phyloP scores from a whole-genome alignment of 352 stramenopile species.

The Globisporangium ultimum region DNA sequence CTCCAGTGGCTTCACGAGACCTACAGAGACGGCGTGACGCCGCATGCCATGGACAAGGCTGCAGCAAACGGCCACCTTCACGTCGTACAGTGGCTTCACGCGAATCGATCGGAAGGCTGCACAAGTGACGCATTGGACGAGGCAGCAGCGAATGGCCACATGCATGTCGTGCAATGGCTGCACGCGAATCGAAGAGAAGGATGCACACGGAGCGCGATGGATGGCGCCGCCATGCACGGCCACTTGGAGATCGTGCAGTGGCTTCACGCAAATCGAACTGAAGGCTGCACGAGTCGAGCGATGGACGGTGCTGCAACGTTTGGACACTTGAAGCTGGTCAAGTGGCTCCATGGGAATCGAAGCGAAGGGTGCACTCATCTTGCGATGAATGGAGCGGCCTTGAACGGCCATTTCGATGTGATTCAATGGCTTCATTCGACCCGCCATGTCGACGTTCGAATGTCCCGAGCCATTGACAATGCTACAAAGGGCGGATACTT shows the following conservation, averaged over 20 bases:
- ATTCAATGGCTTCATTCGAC: background rate
- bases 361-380: background rate
- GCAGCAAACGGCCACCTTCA: background rate
- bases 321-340: background rate
- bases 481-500: too few species aligned
- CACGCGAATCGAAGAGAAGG: conserved; percentile 2
- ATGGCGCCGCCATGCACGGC: background rate
- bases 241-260: conserved; percentile 9
- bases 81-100: conserved; percentile 6
- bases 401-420: background rate
- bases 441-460: too few species aligned
- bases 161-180: conserved; percentile 7
- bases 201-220: conserved; percentile 4
- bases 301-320: background rate
- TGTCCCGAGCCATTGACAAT: too few species aligned
- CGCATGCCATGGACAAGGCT: background rate
- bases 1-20: conserved; percentile 3
- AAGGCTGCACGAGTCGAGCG: background rate
- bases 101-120: conserved; percentile 2
- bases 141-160: background rate
- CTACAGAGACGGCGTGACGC: background rate
- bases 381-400: background rate
- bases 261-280: background rate
- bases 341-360: background rate
- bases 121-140: background rate